Percentiles rank a stretch among this genome's conserved stretches.
Evolutionary conservation across 192 early-diverging fungal species (phyloP).

Genomic region (Pilobolus umbonatus): DNA sequence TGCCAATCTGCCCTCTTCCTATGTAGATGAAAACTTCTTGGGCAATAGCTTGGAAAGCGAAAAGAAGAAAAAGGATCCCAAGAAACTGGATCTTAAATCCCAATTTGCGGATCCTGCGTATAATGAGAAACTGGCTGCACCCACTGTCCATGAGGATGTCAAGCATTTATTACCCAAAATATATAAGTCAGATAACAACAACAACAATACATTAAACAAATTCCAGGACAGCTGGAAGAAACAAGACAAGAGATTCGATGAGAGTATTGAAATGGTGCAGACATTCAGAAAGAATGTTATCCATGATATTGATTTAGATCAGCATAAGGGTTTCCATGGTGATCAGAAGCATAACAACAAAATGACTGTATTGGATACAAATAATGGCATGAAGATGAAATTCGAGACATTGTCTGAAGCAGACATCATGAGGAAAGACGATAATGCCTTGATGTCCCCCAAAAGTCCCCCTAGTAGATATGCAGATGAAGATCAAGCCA

Average conservation of each 20-base stretch:
- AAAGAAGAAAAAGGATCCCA: background rate
- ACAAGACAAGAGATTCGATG: background rate
- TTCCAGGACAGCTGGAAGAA: background rate
- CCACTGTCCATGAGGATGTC: conserved; percentile 63
- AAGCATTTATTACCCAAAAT: conserved; percentile 61
- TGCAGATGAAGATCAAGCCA: background rate
- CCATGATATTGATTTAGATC: conserved; percentile 9
- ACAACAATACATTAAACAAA: conserved; percentile 3
- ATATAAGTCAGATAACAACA: conserved; percentile 42
- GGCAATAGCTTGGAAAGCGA: background rate
- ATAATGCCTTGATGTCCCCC: no score
- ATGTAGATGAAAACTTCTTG: conserved; percentile 30
- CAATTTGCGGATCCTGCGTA: conserved; percentile 66
- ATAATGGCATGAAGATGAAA: conserved; percentile 9
- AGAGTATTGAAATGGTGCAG: conserved; percentile 6
- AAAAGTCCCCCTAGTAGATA: no score
- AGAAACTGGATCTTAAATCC: conserved; percentile 33
- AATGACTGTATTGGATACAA: conserved; percentile 1
- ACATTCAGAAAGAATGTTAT: background rate
- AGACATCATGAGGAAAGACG: conserved; percentile 10
- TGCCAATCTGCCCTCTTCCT: conserved; percentile 45
- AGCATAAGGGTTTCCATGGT: background rate
- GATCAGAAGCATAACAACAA: background rate
- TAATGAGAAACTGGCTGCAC: conserved; percentile 49
- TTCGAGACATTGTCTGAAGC: conserved; percentile 13